phyloP scores from a whole-genome alignment of 116 monocot species.

The Cymodocea nodosa region DNA sequence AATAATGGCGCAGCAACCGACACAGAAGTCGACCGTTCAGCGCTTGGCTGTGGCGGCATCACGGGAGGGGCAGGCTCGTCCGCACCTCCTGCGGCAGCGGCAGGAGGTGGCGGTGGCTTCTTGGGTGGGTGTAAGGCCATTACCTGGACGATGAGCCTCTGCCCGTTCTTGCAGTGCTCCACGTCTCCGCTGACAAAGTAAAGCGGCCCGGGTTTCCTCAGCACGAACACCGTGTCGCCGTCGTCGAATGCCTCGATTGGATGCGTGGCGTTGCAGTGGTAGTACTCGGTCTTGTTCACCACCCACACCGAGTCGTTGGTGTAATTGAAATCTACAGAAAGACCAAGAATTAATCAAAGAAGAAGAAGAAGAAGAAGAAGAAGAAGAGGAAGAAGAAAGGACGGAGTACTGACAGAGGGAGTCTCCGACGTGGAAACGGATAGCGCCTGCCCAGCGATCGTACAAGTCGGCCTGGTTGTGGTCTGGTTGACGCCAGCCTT shows the following conservation, averaged over 20 bases:
- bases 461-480: slow-evolving; percentile 11
- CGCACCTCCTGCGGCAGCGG: no score
- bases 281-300: slow-evolving; percentile 26
- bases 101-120: neutral
- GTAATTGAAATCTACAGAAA: slow-evolving; percentile 21
- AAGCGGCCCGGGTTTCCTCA: slow-evolving; percentile 14
- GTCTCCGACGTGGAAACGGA: slow-evolving; percentile 15
- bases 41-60: neutral
- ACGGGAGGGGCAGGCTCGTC: neutral
- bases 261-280: slow-evolving; percentile 24
- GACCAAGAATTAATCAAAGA: neutral
- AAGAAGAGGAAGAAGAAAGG: neutral
- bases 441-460: slow-evolving; percentile 13
- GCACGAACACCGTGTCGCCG: slow-evolving; percentile 10
- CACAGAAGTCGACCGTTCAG: neutral
- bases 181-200: slow-evolving; percentile 33
- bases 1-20: neutral
- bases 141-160: slow-evolving; percentile 27
- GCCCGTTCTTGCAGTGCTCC: slow-evolving; percentile 23
- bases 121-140: neutral
- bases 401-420: slow-evolving; percentile 12
- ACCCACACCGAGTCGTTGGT: slow-evolving; percentile 31
- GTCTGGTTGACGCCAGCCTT: slow-evolving; percentile 20
- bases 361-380: neutral
- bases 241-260: slow-evolving; percentile 14